These are phyloP conservation scores for Aspergillus calidoustus DNA, from an alignment of 2,329 filamentous ascomycete species.

Conservation along the genomic window DNA sequence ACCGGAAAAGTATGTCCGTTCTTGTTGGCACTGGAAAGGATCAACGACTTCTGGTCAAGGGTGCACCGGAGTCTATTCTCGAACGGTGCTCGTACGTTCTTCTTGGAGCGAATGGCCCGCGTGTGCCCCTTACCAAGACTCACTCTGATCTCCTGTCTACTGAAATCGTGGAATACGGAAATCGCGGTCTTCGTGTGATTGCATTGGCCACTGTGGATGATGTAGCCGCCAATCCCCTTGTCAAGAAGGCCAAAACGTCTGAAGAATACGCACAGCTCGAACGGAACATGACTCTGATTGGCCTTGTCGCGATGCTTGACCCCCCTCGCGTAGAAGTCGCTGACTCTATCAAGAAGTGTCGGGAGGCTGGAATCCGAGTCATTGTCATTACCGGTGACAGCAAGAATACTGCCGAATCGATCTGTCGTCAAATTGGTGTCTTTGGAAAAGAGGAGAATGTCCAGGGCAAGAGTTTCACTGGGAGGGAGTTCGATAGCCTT, in stretches of 20 bases:
- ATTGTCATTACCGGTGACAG: slow-evolving; percentile 99
- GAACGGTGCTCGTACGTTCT: slow-evolving; percentile 87
- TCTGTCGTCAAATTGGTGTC: slow-evolving; percentile 95
- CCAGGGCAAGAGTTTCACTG: slow-evolving; percentile 90
- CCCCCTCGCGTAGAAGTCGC: slow-evolving; percentile 92
- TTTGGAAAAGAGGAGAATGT: slow-evolving; percentile 83
- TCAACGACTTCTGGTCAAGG: slow-evolving; percentile 90
- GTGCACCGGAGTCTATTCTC: slow-evolving; percentile 90
- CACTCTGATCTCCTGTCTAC: slow-evolving; percentile 72
- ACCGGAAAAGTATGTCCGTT: slow-evolving; percentile 99
- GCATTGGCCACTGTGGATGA: slow-evolving; percentile 85
- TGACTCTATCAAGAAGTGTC: slow-evolving; percentile 83
- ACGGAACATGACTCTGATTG: slow-evolving; percentile 91
- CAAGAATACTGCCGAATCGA: slow-evolving; percentile 94
- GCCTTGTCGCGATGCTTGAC: slow-evolving; percentile 94
- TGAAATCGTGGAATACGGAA: slow-evolving; percentile 88
- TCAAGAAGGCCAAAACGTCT: slow-evolving; percentile 77
- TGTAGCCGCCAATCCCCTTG: slow-evolving; percentile 69
- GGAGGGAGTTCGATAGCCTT: slow-evolving; percentile 89
- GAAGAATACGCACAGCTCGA: slow-evolving; percentile 85
- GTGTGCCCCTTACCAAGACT: slow-evolving; percentile 71
- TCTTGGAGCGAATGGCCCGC: slow-evolving; percentile 77
- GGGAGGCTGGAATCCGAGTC: slow-evolving; percentile 90
- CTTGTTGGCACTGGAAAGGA: slow-evolving; percentile 72
- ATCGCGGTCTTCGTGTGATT: slow-evolving; percentile 90